Base-by-base conservation (phyloP, 805 yeast species). In the Kodamaea lidongshanica region DNA sequence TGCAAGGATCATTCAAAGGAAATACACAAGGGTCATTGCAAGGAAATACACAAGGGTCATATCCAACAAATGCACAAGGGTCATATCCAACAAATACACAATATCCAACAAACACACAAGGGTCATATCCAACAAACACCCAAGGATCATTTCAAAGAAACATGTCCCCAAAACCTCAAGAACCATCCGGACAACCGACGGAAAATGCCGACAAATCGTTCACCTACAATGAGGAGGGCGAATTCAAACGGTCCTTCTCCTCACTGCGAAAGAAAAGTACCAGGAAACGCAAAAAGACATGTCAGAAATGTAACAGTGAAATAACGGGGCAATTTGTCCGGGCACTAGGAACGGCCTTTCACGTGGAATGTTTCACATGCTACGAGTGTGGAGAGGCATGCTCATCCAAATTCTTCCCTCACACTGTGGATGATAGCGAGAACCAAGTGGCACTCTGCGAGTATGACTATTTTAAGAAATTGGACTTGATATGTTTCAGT, bases 381-480 rank as follows among this genome's bases (percentile, higher is more conserved):
- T 65, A 74, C 42, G 95, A 84, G 50, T 92, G 99, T 62, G 79
- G 80, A 4, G 66, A 66, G 13, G 79, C 74, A 32, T 85, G 96
- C 44, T 78, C 92, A 10, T 70, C 87, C 12, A 87, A 87, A 52
- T 92, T 88, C 50, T 92, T 92, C 54, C 94, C 97, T 0, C 74
- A 69, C 34, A 74, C 85, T 0, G 29, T 33, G 3, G 39, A 47
- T 7, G 50, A 45, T 5, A 12, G 27, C 3, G 39, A 38, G 14
- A 25, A 26, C 3, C 63, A 54, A 33, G 70, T 65, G n/a, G 62
- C 70, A 5, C 65, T 92, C 16, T 92, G 99, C 58, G 98, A 92
- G 58, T 82, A 76, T 42, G 94, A 92, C 57, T 92, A 87, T 54
- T 92, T 92, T 63, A 77, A 74, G 50, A 72, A 94, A 43, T 71